These are phyloP conservation scores for Begonia peltatifolia DNA, from an alignment of 306 rosid species.

Conservation along the genomic window DNA sequence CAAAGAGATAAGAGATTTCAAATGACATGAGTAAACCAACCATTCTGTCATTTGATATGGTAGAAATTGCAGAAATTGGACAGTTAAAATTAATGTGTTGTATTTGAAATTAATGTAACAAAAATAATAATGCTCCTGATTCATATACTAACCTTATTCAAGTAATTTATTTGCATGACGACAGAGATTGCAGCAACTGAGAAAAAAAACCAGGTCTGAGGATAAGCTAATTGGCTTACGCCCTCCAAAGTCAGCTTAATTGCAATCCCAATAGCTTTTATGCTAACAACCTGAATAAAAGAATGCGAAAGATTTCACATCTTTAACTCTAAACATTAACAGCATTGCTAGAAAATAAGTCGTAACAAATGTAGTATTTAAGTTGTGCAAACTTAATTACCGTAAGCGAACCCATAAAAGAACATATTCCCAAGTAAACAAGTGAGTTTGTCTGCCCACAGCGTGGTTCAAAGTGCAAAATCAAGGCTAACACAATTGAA, in stretches of 20 bases:
- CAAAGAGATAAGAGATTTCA: slow-evolving; percentile 4
- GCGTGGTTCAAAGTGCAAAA: slow-evolving; percentile 75
- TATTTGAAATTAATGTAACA: background rate
- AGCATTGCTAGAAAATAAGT: slow-evolving; percentile 2
- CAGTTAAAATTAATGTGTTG: background rate
- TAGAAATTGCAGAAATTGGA: background rate
- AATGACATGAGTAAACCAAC: no score
- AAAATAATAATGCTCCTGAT: no score
- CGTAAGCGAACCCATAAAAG: slow-evolving; percentile 84
- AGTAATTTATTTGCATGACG: slow-evolving; percentile 78
- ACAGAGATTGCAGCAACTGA: slow-evolving; percentile 69
- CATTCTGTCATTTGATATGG: slow-evolving; percentile 1
- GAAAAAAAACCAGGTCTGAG: slow-evolving; percentile 88
- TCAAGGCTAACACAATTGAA: slow-evolving; percentile 53
- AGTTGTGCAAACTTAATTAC: slow-evolving; percentile 22
- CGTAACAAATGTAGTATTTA: background rate
- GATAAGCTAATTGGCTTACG: slow-evolving; percentile 64
- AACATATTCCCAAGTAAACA: slow-evolving; percentile 82
- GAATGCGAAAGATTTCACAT: slow-evolving; percentile 7
- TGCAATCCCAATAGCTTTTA: slow-evolving; percentile 93
- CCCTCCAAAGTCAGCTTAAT: slow-evolving; percentile 86
- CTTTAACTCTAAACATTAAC: background rate
- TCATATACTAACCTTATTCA: slow-evolving; percentile 63
- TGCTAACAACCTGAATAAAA: slow-evolving; percentile 69
- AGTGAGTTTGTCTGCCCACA: slow-evolving; percentile 70